Base-by-base conservation (phyloP, 164 flowering plant species). In the Cinnamomum micranthum region DNA sequence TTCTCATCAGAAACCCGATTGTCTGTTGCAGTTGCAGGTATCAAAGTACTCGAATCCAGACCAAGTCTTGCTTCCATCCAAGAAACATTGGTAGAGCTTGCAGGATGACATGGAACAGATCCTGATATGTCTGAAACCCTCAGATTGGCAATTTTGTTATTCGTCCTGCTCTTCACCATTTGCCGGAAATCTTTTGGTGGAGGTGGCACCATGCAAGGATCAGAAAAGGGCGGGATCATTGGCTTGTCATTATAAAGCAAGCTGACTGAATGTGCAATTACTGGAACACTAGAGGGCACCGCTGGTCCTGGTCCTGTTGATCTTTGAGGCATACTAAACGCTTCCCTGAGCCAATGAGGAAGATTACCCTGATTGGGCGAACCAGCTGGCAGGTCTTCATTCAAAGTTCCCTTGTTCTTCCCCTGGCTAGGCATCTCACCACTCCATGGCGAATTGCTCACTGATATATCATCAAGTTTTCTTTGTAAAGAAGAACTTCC, bases 301-400 rank as follows among this genome's bases (percentile, higher is more conserved):
- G 63, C 55, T 62, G 80, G 23, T 4, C 59, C 55, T 62, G 80
- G 23, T 9, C 79, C 81, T 0, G n/a, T 35, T 62, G 75, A 50
- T 62, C 77, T 72, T 71, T 31, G 67, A 23, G 87, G 76, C 10
- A 71, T 20, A 50, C 52, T 60, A 41, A 76, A 79, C 13, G 76
- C 84, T 80, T 87, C 87, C 75, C 80, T 80, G 25, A 86, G 85
- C 90, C 90, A 86, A 77, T 82, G 89, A 23, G 90, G 88, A 27
- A 87, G 81, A 79, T 80, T 78, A 50, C 71, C 67, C 15, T 74
- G 58, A 28, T 24, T 58, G n/a, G 76, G 50, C 11, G 66, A 25
- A 27, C 70, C 60, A 62, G 67, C 35, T 3, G 77, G 28, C 19
- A 73, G 77, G 75, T 47, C 31, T 22, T 71, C 75, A 22, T 35